Evolutionary conservation across 129 eudicot species (phyloP).

Genomic region (Mikania micrantha): DNA sequence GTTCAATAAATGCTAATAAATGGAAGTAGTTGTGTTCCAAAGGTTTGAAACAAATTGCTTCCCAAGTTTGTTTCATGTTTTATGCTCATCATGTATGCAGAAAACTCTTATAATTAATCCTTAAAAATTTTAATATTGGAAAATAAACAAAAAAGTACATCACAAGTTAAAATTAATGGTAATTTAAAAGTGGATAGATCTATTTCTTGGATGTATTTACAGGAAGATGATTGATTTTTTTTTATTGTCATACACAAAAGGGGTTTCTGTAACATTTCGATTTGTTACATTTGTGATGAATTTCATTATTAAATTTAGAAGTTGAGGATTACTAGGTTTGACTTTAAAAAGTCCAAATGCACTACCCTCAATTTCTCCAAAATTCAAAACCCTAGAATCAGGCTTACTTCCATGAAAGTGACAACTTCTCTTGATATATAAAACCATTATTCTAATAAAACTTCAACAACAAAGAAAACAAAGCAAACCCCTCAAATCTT

Average conservation of each 20-base stretch:
- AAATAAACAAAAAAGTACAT: not conserved
- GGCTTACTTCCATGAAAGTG: slow-evolving; percentile 15
- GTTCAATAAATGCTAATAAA: slow-evolving; percentile 17
- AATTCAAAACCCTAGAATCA: slow-evolving; percentile 34
- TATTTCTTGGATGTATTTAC: not conserved
- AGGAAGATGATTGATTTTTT: not conserved
- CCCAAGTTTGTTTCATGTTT: not conserved
- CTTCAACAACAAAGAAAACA: slow-evolving; percentile 2
- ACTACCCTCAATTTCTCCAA: not conserved
- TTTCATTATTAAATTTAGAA: slow-evolving; percentile 8
- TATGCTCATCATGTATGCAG: not conserved
- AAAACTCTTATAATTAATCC: too few species aligned
- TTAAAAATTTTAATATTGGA: too few species aligned
- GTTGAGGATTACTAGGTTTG: slow-evolving; percentile 11
- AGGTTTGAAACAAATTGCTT: slow-evolving; percentile 3
- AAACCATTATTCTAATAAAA: not conserved
- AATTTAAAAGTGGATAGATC: not conserved
- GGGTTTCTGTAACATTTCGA: not conserved
- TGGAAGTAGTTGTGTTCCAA: slow-evolving; percentile 21
- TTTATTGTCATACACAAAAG: slow-evolving; percentile 4
- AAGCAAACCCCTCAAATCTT: slow-evolving; percentile 13
- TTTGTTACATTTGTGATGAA: not conserved
- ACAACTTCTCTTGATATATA: slow-evolving; percentile 4
- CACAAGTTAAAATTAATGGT: not conserved
- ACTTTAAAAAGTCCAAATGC: slow-evolving; percentile 6